phyloP scores from a whole-genome alignment of 495 filamentous ascomycete genomes.

The Lophiotrema nucula region DNA sequence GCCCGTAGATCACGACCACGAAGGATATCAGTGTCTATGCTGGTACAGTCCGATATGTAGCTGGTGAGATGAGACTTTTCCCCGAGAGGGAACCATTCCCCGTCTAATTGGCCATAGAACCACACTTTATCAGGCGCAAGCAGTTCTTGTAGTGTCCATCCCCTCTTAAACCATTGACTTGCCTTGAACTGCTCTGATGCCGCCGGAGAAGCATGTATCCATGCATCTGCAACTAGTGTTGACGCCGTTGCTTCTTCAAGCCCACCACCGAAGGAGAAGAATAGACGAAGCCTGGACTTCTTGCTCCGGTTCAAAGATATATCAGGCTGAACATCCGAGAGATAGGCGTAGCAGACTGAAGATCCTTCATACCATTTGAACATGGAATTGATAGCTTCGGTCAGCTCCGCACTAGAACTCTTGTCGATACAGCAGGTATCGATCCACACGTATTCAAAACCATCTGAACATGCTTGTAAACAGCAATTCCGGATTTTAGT shows the following conservation, averaged over 20 bases:
- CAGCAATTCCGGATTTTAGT: neutral
- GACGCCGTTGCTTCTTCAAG: no score
- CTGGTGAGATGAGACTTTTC: neutral
- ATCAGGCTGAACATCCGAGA: slow-evolving; percentile 8
- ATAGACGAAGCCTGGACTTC: no score
- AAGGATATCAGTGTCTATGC: neutral
- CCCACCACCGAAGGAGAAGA: no score
- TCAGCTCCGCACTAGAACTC: neutral
- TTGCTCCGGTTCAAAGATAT: neutral
- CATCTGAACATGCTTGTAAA: neutral
- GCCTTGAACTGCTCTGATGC: no score
- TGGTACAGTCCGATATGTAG: neutral
- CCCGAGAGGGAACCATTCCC: no score
- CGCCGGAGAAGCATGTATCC: no score
- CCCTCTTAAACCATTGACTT: slow-evolving; percentile 15
- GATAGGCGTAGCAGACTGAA: slow-evolving; percentile 18
- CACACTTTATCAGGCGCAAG: slow-evolving; percentile 1
- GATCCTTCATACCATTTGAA: no score
- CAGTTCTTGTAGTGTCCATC: slow-evolving; percentile 15
- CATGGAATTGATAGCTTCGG: no score
- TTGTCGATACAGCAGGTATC: slow-evolving; percentile 15
- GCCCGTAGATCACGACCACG: neutral
- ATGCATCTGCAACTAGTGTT: no score
- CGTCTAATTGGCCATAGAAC: neutral
- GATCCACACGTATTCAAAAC: slow-evolving; percentile 5